Evolutionary conservation across 805 yeast species (phyloP), one percentile per base, ranked within the genome.

Genomic region (Cyberlindnera suaveolens): DNA sequence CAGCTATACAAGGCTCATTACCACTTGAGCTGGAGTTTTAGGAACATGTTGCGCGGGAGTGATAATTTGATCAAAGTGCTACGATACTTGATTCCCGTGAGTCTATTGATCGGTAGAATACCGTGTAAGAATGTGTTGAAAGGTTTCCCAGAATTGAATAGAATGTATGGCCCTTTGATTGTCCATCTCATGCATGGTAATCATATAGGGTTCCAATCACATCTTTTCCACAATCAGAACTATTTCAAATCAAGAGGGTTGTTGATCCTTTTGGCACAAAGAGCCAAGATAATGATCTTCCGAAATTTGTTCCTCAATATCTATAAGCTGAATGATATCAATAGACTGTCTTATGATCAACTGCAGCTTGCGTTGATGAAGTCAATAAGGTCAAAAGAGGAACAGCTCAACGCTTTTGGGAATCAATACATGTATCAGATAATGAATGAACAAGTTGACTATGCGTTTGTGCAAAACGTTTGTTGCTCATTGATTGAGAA

Each of bases 401-500:
- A 41, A 18, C 57, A 53, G 47, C 32, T 47, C 17, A 31, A 41
- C 35, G 31, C 19, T 16, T 44, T 46, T 41, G 44, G 43, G 3
- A 43, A 35, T n/a, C 52, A 47, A 40, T 51, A 36, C 17, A 32
- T 53, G 17, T 57, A 69, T 38, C 63, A 60, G 39, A 57, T 57
- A n/a, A 51, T 45, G n/a, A 32, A 40, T 5, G 52, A 46, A 3
- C 27, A 45, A 3, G 42, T 67, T 34, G 77, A 74, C 45, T 39
- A 53, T 13, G 31, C 45, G 11, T 61, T 71, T 32, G 66, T 71
- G 10, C 83, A 78, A 46, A 78, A 75, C 41, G 50, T 78, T 7
- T 57, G 78, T 37, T 63, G 74, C 13, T 60, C 75, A 2, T 51
- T 80, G n/a, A 71, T 76, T 34, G 82, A 76, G 47, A 75, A 74